phyloP scores from a whole-genome alignment of 345 rosid species.

The Syzygium oleosum region DNA sequence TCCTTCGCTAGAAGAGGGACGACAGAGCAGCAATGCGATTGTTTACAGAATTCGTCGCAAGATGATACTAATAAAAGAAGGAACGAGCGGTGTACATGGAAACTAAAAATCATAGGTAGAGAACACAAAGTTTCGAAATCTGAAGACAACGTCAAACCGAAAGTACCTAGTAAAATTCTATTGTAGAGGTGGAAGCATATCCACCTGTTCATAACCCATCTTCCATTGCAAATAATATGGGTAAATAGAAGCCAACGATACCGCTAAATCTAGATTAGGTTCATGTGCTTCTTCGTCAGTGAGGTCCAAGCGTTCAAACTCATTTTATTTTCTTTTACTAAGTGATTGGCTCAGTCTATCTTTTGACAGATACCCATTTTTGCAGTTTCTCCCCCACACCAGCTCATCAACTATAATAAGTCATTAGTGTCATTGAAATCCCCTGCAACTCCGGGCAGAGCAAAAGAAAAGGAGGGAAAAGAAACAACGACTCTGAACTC shows the following conservation, averaged over 20 bases:
- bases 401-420: background rate
- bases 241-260: background rate
- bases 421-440: background rate
- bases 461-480: background rate
- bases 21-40: background rate
- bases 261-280: background rate
- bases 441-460: background rate
- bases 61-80: background rate
- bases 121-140: background rate
- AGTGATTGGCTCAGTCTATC: background rate
- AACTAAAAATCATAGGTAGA: background rate
- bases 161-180: background rate
- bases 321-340: background rate
- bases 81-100: background rate
- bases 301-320: background rate
- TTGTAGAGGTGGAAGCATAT: background rate
- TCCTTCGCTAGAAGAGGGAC: background rate
- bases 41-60: background rate
- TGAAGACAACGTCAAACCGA: background rate
- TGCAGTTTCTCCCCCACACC: background rate
- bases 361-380: background rate
- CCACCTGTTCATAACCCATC: background rate
- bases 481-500: background rate
- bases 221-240: background rate
- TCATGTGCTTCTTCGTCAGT: background rate